These are phyloP conservation scores for Aspergillus ustus DNA, from an alignment of 2,329 filamentous ascomycete species.

Conservation along the genomic window DNA sequence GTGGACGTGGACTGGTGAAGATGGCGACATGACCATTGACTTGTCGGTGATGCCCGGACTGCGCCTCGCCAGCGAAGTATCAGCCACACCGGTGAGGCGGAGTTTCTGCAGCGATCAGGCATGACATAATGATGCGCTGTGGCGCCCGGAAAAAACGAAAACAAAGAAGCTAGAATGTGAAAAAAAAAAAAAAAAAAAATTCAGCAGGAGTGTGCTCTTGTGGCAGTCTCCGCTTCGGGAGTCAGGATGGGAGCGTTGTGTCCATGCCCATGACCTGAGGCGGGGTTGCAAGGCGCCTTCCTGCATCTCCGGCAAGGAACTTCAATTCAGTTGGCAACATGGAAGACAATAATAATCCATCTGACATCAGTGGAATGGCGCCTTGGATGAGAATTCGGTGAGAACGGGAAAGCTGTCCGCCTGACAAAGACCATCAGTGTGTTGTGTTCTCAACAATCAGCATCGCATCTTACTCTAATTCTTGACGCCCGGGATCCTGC, in stretches of 20 bases:
- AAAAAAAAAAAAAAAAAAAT: conserved; percentile 1
- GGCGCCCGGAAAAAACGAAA: not conserved
- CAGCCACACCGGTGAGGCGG: conserved; percentile 21
- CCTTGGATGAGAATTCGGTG: not conserved
- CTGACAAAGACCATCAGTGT: conserved; percentile 11
- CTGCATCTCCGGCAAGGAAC: not conserved
- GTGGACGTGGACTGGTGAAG: not conserved
- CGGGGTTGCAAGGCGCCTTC: not conserved
- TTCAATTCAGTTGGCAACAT: not conserved
- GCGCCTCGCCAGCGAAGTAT: conserved; percentile 16
- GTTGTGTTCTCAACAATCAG: conserved; percentile 1
- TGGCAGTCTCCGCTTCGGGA: not conserved
- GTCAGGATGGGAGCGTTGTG: not conserved
- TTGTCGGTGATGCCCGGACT: conserved; percentile 19
- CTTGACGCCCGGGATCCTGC: conserved; percentile 5
- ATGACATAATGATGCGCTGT: conserved; percentile 15
- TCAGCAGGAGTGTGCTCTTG: not conserved
- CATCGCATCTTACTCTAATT: not conserved
- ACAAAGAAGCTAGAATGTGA: not conserved
- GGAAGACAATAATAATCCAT: too few relatives aligned
- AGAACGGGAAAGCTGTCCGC: not conserved
- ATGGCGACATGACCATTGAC: not conserved
- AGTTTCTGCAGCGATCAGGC: conserved; percentile 19
- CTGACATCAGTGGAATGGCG: not conserved
- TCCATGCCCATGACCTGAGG: not conserved